Evolutionary conservation across 208 protist genomes (phyloP), one percentile per base, ranked within the genome.

Genomic region (Acanthamoeba culbertsoni): DNA sequence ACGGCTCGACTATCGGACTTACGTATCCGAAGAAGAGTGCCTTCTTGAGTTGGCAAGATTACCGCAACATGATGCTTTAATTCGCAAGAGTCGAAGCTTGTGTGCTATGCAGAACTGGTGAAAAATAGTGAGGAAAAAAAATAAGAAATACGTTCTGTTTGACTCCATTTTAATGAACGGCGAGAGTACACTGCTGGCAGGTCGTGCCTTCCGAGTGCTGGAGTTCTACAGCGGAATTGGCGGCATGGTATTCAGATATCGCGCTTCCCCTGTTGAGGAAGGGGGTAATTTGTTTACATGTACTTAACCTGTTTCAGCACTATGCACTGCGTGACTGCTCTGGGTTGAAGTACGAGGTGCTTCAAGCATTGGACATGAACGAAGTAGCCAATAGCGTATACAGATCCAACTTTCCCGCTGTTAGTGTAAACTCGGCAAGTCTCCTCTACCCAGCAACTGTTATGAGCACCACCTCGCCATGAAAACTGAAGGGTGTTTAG

Each of bases 281-380:
- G 23, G 51, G 14, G 14, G 51, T 59, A 23, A 59, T n/a, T 23
- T 23, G 23, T 14, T 59, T 59, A 45, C 37, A 48, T 20, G 20
- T 43, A 6, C 33, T 88, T 20, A 14, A 3, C 28, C 14, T 20
- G 26, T 31, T 8, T n/a, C 14, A 86, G 75, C 75, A 57, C 40
- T 86, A 86, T 57, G 40, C 75, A 31, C 46, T 86, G 14, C 14
- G 2, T 23, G 28, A 5, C 3, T 14, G n/a, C n/a, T n/a, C 75
- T 10, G 75, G 75, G 20, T 35, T 86, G 6, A 31, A 16, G 10
- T 48, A 28, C 26, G 46, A 48, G n/a, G 75, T 86, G 45, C 45
- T 86, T 35, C 75, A 86, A 18, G 75, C 75, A 48, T 31, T 86
- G 6, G 75, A 86, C n/a, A 86, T 86, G 75, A 86, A 86, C 75